Base-by-base conservation (phyloP, 495 filamentous ascomycete species). In the Rostrohypoxylon terebratum region DNA sequence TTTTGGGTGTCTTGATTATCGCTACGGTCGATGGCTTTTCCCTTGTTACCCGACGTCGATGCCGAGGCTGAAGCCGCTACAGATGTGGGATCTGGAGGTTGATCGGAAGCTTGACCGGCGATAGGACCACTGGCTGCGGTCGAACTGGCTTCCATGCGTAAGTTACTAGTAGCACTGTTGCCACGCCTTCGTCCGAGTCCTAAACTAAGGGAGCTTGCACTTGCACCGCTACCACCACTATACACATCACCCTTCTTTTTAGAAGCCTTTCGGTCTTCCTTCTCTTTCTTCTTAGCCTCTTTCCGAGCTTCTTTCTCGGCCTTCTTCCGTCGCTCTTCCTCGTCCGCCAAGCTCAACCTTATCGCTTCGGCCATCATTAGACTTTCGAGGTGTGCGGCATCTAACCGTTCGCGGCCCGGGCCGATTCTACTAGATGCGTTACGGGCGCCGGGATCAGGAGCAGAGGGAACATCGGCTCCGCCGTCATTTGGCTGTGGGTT, bases 321-420 rank as follows among this genome's bases (percentile, higher is more conserved):
- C 73, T 91, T 91, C 54, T 86, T 90, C 69, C 90, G 90, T 53
- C 94, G 88, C 48, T 98, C 94, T 74, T 99, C 96, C 75, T 99
- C 96, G 33, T 91, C 91, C 7, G 91, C 94, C 25, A 98, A 83
- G 55, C 93, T 96, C 51, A 97, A 80, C 33, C 96, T 85, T 59
- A 99, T 95, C 1, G 96, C 96, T 77, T 98, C 96, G 86, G 94
- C 92, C 87, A 98, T 93, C 96, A 99, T 99, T 84, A 98, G 93
- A 53, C 97, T 95, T 77, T 99, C 96, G 10, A 98, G 82, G 73
- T 98, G 95, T 6, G 74, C 76, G 18, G 71, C 69, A 25, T 75
- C 62, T 68, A 74, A 58, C 53, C 75, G 74, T 61, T 74, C 65
- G 38, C 71, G 59, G 62, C 28, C n/a, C 3, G 44, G 25, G 18